These are phyloP conservation scores for Monascus ruber DNA, from an alignment of 2,329 filamentous ascomycete species.

Conservation along the genomic window DNA sequence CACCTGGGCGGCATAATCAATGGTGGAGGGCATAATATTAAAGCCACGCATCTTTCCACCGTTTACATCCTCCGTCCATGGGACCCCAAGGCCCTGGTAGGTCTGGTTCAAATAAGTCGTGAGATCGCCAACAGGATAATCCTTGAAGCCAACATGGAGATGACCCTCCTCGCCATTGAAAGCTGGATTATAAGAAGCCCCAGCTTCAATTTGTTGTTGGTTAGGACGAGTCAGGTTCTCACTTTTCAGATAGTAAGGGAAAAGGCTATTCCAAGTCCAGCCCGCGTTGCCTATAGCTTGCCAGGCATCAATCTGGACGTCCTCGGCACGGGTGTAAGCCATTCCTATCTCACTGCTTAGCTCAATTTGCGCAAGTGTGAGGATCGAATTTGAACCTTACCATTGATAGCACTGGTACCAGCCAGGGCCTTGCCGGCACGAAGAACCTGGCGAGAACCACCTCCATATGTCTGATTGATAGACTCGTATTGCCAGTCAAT, in stretches of 20 bases:
- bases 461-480: constrained; percentile 26
- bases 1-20: constrained; percentile 26
- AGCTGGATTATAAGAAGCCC: constrained; percentile 11
- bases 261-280: constrained; percentile 20
- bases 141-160: constrained; percentile 16
- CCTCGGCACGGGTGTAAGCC: constrained; percentile 25
- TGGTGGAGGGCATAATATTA: constrained; percentile 30
- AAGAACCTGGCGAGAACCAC: constrained; percentile 15
- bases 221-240: constrained; percentile 14
- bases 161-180: constrained; percentile 19
- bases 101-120: constrained; percentile 26
- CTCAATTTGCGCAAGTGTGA: background rate
- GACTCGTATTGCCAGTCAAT: constrained; percentile 34
- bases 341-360: constrained; percentile 15
- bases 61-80: constrained; percentile 33
- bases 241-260: constrained; percentile 19
- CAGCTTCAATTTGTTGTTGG: constrained; percentile 9
- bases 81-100: constrained; percentile 21
- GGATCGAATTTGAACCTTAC: constrained; percentile 5
- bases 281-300: constrained; percentile 16
- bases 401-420: constrained; percentile 35
- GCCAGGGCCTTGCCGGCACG: constrained; percentile 33
- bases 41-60: constrained; percentile 35
- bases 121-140: constrained; percentile 12
- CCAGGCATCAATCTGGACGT: constrained; percentile 28